phyloP scores from a whole-genome alignment of 176 grass and related monocot species.

The Stipa capillata region DNA sequence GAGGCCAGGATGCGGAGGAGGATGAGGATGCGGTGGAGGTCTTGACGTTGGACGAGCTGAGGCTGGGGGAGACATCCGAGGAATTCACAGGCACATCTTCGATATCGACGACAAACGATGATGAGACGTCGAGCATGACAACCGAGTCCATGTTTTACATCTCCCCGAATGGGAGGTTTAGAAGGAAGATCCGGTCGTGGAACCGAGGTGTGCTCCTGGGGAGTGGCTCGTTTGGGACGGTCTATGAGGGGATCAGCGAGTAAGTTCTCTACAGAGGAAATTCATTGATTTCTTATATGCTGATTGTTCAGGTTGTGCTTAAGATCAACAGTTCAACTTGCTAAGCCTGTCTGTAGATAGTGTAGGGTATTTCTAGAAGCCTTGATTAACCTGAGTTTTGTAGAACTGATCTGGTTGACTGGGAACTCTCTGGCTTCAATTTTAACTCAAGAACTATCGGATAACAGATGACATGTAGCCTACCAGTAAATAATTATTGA shows the following conservation, averaged over 20 bases:
- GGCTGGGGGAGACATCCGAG: conserved; percentile 42
- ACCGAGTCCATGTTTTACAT: conserved; percentile 57
- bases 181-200: conserved; percentile 60
- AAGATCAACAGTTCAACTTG: not conserved
- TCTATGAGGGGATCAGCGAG: conserved; percentile 76
- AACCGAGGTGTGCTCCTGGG: conserved; percentile 56
- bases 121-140: too few relatives aligned
- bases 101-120: conserved; percentile 53
- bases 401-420: not conserved
- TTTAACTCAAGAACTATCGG: conserved; percentile 13
- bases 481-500: not conserved
- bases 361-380: not conserved
- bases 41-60: conserved; percentile 38
- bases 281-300: not conserved
- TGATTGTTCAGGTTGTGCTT: not conserved
- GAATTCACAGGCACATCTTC: conserved; percentile 65
- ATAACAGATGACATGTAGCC: not conserved
- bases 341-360: not conserved
- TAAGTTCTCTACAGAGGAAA: conserved; percentile 31
- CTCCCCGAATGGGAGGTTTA: conserved; percentile 61
- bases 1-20: conserved; percentile 7
- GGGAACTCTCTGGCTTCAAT: not conserved
- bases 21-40: conserved; percentile 4
- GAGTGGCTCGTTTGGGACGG: conserved; percentile 65
- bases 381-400: not conserved